Evolutionary conservation across 2,329 filamentous ascomycete species (phyloP).

Genomic region (Diplodia sapinea): DNA sequence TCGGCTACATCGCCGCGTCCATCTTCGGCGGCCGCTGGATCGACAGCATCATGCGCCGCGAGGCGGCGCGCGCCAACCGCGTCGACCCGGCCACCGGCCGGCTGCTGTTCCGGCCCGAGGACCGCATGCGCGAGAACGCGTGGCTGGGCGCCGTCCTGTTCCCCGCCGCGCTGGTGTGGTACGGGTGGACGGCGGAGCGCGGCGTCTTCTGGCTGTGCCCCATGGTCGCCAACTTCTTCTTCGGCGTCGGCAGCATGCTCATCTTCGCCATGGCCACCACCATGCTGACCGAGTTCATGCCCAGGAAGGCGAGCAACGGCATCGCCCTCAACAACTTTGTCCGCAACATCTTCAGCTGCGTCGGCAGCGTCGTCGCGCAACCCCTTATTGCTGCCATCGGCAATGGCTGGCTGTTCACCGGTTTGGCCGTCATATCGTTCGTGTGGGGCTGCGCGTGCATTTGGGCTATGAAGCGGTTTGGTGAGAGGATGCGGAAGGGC

Average conservation of each 20-base stretch:
- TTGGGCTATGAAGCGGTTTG: constrained; percentile 65
- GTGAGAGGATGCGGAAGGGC: constrained; percentile 63
- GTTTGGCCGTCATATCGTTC: constrained; percentile 51
- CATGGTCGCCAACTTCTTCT: constrained; percentile 50
- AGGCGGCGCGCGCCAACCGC: constrained; percentile 46
- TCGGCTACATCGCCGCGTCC: constrained; percentile 45
- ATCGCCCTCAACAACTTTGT: constrained; percentile 51
- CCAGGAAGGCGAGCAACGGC: constrained; percentile 43
- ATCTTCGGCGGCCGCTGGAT: constrained; percentile 50
- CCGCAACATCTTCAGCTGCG: constrained; percentile 47
- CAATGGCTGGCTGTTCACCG: constrained; percentile 50
- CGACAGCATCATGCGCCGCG: constrained; percentile 49
- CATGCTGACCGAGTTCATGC: constrained; percentile 52
- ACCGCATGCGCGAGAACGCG: constrained; percentile 51
- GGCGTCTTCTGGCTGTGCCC: constrained; percentile 45
- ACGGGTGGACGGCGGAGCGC: constrained; percentile 46
- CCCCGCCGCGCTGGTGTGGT: constrained; percentile 46
- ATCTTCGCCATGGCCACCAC: constrained; percentile 48
- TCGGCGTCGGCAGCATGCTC: constrained; percentile 49
- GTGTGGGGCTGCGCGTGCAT: constrained; percentile 62
- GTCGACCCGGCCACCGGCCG: constrained; percentile 45
- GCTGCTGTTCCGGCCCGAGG: constrained; percentile 45
- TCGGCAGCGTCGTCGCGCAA: constrained; percentile 46
- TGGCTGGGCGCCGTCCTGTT: constrained; percentile 47
- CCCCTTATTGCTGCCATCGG: constrained; percentile 45